Evolutionary conservation across 805 yeast genomes (phyloP).

Genomic region (Scheffersomyces amazonensis): DNA sequence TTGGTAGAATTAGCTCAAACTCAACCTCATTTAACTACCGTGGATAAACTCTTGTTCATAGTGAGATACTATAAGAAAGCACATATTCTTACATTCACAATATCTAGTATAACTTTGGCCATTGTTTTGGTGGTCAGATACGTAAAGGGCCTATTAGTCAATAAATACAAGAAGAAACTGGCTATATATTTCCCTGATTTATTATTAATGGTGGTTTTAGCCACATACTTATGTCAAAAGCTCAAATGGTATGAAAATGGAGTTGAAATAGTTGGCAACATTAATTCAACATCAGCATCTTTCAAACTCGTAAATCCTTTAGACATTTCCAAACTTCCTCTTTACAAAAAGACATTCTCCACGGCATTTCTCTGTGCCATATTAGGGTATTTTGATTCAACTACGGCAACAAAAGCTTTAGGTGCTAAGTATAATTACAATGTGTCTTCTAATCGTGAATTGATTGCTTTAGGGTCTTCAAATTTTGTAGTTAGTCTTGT

Average conservation of each 20-base stretch:
- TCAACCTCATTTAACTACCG: constrained; percentile 20
- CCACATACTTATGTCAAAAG: constrained; percentile 22
- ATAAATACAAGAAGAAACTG: constrained; percentile 10
- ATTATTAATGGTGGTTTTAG: constrained; percentile 26
- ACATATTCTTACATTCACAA: constrained; percentile 13
- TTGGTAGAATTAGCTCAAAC: constrained; percentile 14
- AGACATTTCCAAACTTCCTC: constrained; percentile 10
- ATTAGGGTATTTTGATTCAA: constrained; percentile 33
- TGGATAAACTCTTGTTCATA: constrained; percentile 16
- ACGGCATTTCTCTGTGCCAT: constrained; percentile 31
- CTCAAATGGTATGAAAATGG: constrained; percentile 24
- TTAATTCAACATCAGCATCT: constrained; percentile 5
- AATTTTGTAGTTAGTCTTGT: constrained; percentile 24
- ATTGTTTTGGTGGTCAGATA: constrained; percentile 19
- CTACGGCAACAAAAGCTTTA: constrained; percentile 31
- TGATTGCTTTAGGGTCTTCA: constrained; percentile 29
- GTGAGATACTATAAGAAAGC: constrained; percentile 6
- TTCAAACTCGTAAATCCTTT: constrained; percentile 21
- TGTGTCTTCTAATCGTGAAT: constrained; percentile 30
- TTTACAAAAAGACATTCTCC: constrained; percentile 22
- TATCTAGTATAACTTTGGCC: constrained; percentile 18
- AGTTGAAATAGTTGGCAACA: constrained; percentile 27
- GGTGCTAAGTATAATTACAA: constrained; percentile 29
- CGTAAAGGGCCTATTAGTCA: constrained; percentile 14
- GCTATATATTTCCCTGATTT: constrained; percentile 31